Evolutionary conservation across 2,329 filamentous ascomycete genomes (phyloP), one percentile per base, ranked within the genome.

Genomic region (Aspergillus sp.): DNA sequence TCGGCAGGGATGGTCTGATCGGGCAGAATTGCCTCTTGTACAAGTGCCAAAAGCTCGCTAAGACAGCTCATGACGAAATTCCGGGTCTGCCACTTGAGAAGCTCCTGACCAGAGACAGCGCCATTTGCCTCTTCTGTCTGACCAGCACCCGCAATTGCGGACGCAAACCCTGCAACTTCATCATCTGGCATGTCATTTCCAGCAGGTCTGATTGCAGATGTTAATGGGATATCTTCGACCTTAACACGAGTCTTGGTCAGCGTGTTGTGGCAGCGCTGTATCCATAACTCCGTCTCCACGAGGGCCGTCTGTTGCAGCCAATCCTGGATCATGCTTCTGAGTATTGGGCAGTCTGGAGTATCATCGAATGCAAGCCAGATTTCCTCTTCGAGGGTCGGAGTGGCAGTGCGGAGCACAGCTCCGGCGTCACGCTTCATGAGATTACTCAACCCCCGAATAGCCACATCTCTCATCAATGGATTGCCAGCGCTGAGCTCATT

Each of bases 271-370:
- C 92, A 96, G 51, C 92, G 87, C 62, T 92, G 86, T 21, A 99
- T 86, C 95, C 95, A 99, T n/a, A 84, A 79, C 2, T 84, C 84
- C 0, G 93, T 95, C 70, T 96, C 89, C 2, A 81, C 83, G 0
- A 96, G 82, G 15, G 90, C 91, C 3, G 92, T 96, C 73, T 98
- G 94, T 60, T 91, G 89, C 71, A 99, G 82, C 95, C 96, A 99
- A 71, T 96, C 96, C 49, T 88, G 84, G 56, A 99, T 87, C 62
- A 98, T 91, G 70, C 91, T 96, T 62, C 87, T 86, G n/a, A 97
- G 87, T 2, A 91, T 88, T 58, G 90, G 85, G 68, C 96, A 91
- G 32, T 86, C 82, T 0, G 94, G 91, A 1, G 84, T 82, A 23
- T 86, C 84, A 73, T 99, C 94, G 2, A 98, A 84, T 0, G 91